phyloP scores from a whole-genome alignment of 2,329 filamentous ascomycete genomes.

The Talaromyces piceae region DNA sequence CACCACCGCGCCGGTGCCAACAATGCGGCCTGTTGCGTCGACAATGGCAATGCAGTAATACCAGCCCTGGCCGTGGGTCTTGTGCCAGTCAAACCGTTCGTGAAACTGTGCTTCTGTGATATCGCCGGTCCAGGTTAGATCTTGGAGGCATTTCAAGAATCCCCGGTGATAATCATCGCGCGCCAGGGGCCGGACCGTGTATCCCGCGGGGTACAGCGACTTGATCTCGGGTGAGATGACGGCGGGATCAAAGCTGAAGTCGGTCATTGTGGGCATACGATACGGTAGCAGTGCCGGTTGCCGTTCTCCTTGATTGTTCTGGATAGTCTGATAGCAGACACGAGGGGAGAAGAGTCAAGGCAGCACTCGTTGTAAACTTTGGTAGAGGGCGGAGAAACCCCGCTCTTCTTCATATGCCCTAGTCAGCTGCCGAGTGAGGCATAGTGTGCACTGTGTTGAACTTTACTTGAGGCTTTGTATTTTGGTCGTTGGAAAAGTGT shows the following conservation, averaged over 20 bases:
- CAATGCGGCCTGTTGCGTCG: conserved; percentile 5
- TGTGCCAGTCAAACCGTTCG: conserved; percentile 10
- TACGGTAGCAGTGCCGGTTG: neutral
- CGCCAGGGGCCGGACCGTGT: conserved; percentile 10
- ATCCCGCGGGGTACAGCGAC: conserved; percentile 5
- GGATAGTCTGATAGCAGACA: neutral
- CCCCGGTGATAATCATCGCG: conserved; percentile 10
- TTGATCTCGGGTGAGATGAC: conserved; percentile 8
- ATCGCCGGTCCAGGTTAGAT: conserved; percentile 8
- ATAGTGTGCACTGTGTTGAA: too few species aligned
- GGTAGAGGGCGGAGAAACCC: neutral
- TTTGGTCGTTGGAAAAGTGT: too few species aligned
- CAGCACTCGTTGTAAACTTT: too few species aligned
- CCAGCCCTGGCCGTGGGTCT: conserved; percentile 6
- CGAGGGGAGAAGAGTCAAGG: neutral
- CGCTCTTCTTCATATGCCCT: neutral
- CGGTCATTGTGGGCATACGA: neutral
- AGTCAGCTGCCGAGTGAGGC: neutral
- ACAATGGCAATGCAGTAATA: conserved; percentile 11
- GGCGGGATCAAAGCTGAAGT: conserved; percentile 7
- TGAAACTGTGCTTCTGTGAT: conserved; percentile 3
- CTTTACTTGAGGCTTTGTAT: too few species aligned
- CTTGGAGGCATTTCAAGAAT: conserved; percentile 10
- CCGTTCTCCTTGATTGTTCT: neutral
- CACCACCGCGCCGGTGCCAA: conserved; percentile 8